Base-by-base conservation (phyloP, 2,329 filamentous ascomycete species). In the Phialophora chinensis region DNA sequence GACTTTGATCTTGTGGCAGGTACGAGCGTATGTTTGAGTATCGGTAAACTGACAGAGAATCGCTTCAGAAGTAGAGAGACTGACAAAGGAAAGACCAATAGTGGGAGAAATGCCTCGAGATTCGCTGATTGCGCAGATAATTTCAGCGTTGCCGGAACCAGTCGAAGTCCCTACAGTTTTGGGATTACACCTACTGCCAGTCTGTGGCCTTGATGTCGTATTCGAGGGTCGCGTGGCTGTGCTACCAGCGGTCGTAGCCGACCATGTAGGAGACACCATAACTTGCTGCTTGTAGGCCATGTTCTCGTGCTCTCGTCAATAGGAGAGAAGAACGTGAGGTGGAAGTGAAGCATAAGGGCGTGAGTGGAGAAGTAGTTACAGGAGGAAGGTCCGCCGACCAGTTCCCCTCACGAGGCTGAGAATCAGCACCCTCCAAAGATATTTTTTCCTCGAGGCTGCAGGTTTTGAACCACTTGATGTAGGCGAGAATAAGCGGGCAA, bases 11-110 rank as follows among this genome's bases (percentile, higher is more conserved):
- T 97, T 97, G 77, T 96, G 91, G 33, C 96, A 83, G 0, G 93
- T 96, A 74, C 89, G 90, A 65, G 93, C 89, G 75, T 96, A 98
- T 38, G 93, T 96, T 76, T 97, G 93, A 64, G 90, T 96, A 77
- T 98, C 94, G 74, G 90, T 93, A 70, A 98, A 94, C 74, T 97
- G 92, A 74, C 92, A 96, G 47, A 98, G 84, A 31, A 93, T 87
- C 17, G 88, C 91, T 78, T 97, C 92, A 47, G 90, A 91, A 2
- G 91, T 93, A 50, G 91, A 89, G 2, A 96, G 83, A 74, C 98
- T 96, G 74, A 97, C 83, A 74, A 97, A 93, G 2, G 92, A 91
- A 49, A 97, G 82, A 0, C 94, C 93, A 1, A 98, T 89, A 0
- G 89, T 90, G 0, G 93, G 92, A 25, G 91, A 89, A 4, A 97